Conservation (phyloP, 768 basidiomycete species). For the Lyophyllum shimeji region DNA sequence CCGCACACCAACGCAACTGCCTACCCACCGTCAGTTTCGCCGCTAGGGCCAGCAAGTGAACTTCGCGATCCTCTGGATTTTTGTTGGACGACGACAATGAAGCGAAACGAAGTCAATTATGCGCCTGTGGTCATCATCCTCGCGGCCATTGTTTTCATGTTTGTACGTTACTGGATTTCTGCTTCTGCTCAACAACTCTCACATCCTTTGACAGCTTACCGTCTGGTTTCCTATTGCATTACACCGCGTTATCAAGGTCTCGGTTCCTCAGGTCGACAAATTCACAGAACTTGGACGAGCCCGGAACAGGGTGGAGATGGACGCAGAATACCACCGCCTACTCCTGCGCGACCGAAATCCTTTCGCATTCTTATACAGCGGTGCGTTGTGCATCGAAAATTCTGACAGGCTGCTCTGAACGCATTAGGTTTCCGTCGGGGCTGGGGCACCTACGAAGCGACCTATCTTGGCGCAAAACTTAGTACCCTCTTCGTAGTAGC, state of each 20-base stretch:
- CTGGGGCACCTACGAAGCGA: constrained; percentile 67
- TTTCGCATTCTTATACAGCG: constrained; percentile 68
- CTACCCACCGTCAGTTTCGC: constrained; percentile 45
- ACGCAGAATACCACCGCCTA: constrained; percentile 69
- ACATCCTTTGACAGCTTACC: constrained; percentile 46
- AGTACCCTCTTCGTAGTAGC: constrained; percentile 64
- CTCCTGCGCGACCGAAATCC: constrained; percentile 65
- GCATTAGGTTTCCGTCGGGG: constrained; percentile 61
- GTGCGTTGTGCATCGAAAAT: constrained; percentile 33
- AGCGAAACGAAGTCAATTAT: constrained; percentile 64
- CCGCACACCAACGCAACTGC: constrained; percentile 62
- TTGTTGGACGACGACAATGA: constrained; percentile 81
- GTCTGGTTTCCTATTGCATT: constrained; percentile 72
- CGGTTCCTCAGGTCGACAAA: constrained; percentile 63
- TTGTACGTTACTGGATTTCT: constrained; percentile 38
- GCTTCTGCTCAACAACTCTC: background rate
- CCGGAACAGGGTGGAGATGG: constrained; percentile 55
- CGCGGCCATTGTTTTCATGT: constrained; percentile 47
- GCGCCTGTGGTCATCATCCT: constrained; percentile 64
- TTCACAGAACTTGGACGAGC: constrained; percentile 72
- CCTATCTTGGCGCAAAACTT: constrained; percentile 70
- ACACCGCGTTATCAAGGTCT: constrained; percentile 49
- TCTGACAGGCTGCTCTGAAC: constrained; percentile 4
- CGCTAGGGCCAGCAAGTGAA: constrained; percentile 55
- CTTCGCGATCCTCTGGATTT: constrained; percentile 68